A percentile compares a stretch with the other conserved stretches of the same genome.
Conservation (phyloP, 805 yeast genomes). For the Candida succiphila region DNA sequence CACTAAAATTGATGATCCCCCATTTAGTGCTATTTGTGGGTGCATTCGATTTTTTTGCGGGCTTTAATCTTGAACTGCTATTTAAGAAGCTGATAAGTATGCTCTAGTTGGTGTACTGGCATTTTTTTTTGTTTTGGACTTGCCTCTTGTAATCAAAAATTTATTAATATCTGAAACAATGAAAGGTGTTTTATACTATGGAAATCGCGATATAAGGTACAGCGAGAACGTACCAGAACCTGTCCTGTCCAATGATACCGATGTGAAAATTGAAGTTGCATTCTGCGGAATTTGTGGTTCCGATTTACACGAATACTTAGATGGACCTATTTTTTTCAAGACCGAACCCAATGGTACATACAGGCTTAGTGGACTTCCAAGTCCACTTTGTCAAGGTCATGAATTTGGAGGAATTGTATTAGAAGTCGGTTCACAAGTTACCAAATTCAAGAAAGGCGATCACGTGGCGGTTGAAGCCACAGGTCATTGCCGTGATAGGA, state of each 20-base stretch:
- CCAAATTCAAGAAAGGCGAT: conserved; percentile 37
- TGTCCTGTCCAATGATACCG: conserved; percentile 14
- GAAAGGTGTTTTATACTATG: conserved; percentile 41
- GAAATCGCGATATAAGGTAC: conserved; percentile 33
- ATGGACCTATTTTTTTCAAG: conserved; percentile 50
- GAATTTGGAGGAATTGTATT: conserved; percentile 19
- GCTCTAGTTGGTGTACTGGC: too few species aligned
- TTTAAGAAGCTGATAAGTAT: too few species aligned
- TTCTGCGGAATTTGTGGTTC: conserved; percentile 61
- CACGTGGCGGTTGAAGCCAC: conserved; percentile 57
- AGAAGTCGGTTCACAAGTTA: conserved; percentile 37
- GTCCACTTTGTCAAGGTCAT: conserved; percentile 28
- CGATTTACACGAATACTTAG: conserved; percentile 46
- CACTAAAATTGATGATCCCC: too few species aligned
- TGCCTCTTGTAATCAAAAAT: too few species aligned
- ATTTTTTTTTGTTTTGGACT: too few species aligned
- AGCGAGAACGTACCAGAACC: conserved; percentile 20
- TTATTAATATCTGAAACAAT: too few species aligned
- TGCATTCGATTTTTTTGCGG: too few species aligned
- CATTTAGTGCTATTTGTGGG: too few species aligned
- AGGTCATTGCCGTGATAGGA: conserved; percentile 34
- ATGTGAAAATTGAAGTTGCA: conserved; percentile 22
- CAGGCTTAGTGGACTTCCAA: conserved; percentile 25
- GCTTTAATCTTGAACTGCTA: too few species aligned
- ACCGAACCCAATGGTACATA: conserved; percentile 16